Conservation (phyloP, 192 early-diverging fungal species). For the Coemansia umbellata region DNA sequence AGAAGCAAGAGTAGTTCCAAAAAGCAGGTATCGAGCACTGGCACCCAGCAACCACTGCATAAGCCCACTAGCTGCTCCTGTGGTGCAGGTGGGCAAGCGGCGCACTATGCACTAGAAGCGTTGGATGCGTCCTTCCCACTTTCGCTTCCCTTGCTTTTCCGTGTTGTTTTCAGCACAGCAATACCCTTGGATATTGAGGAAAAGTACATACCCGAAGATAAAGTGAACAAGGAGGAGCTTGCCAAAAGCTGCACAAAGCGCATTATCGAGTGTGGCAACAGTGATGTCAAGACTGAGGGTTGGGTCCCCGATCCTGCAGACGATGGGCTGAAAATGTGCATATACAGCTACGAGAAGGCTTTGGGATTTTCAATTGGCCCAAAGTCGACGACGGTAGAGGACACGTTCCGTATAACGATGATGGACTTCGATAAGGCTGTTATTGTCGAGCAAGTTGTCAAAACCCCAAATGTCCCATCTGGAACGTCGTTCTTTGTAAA, state of each 20-base stretch:
- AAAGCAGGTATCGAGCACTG: not conserved
- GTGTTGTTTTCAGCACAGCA: conserved; percentile 40
- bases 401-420: conserved; percentile 27
- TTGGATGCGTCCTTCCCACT: conserved; percentile 47
- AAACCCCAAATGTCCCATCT: conserved; percentile 50
- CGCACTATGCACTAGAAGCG: conserved; percentile 35
- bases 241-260: conserved; percentile 35
- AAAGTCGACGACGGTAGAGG: conserved; percentile 43
- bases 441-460: conserved; percentile 39
- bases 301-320: conserved; percentile 45
- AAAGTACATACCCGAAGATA: conserved; percentile 17
- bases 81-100: conserved; percentile 13
- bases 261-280: conserved; percentile 28
- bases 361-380: conserved; percentile 52
- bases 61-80: conserved; percentile 40
- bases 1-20: conserved; percentile 6
- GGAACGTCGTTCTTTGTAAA: conserved; percentile 50
- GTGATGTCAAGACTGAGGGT: conserved; percentile 39
- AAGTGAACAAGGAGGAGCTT: conserved; percentile 20
- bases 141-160: conserved; percentile 43
- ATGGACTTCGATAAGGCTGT: conserved; percentile 31
- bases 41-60: conserved; percentile 11
- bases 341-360: conserved; percentile 46
- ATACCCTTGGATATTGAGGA: conserved; percentile 17
- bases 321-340: conserved; percentile 25